Evolutionary conservation across 176 grass and related monocot genomes (phyloP), one percentile per base, ranked within the genome.

Genomic region (Musa troglodytarum): DNA sequence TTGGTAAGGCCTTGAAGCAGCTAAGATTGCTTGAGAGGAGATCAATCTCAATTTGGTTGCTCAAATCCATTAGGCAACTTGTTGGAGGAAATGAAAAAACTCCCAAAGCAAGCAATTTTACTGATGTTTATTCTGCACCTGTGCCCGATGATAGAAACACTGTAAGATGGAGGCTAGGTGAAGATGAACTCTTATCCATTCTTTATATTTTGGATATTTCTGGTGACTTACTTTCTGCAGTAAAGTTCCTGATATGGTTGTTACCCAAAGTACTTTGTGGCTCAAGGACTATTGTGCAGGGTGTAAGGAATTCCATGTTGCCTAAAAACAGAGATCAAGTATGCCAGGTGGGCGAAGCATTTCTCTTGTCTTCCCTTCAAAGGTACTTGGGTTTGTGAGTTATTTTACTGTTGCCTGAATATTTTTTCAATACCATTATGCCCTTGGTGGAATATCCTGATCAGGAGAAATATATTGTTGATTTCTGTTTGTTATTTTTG

Each of bases 361-460:
- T 99, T 88, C 84, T 99, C 72, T 89, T 94, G 28, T 99, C 96
- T 79, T 90, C 91, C 53, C 77, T 99, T 72, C 91, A 95, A 80
- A 88, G 96, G 96, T 99, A 86, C 34, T 11, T 23, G 22, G 2
- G 6, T 63, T 65, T 63, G 10, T 53, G 23, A 2, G 34, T 43
- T 9, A 43, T 74, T 22, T 23, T 20, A 25, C 10, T 1, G 1
- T 62, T 59, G 54, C 71, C 54, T 76, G 8, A 17, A 63, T 50
- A 58, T 54, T 62, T 62, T 63, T 12, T 26, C 14, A 68, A 68
- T 25, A 16, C 34, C 34, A 43, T 6, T 43, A 13, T 68, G 5
- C 12, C 28, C 23, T 61, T 17, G 17, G 3, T 61, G 57, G 16
- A 61, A 61, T 43, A 43, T 43, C 4, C 34, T 43, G 4, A 43